A percentile compares a stretch with the other conserved stretches of the same genome.
phyloP scores from a whole-genome alignment of 129 eudicot species.

The Centaurea solstitialis region DNA sequence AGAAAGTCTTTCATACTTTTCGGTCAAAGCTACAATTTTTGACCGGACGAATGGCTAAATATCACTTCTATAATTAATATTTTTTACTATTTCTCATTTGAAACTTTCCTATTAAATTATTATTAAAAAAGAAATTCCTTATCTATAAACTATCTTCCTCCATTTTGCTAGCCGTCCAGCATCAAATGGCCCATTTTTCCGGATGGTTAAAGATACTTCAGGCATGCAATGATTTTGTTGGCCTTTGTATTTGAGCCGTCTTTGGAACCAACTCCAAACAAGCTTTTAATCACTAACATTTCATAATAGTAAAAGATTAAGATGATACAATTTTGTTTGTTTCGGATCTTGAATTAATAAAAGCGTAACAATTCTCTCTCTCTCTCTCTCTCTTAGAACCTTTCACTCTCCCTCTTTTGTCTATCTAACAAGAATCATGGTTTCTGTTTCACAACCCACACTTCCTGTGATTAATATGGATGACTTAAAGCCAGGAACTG shows the following conservation, averaged over 20 bases:
- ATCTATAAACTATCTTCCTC: neutral
- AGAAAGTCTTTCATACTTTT: no score
- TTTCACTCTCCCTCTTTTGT: neutral
- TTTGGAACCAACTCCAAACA: neutral
- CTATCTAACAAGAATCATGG: neutral
- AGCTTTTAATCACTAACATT: neutral
- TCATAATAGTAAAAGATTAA: neutral
- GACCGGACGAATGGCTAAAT: no score
- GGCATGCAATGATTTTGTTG: no score
- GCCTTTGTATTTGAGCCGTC: neutral
- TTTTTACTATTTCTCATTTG: no score
- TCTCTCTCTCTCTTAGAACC: neutral
- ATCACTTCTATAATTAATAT: no score
- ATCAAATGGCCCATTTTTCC: no score
- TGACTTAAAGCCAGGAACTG: neutral
- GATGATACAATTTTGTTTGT: neutral
- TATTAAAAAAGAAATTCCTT: neutral
- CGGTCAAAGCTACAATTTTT: no score
- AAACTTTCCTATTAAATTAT: no score
- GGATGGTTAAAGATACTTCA: no score
- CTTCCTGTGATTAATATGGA: neutral
- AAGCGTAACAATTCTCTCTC: neutral
- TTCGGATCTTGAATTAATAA: neutral
- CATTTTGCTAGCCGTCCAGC: neutral
- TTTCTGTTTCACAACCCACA: neutral